A percentile compares a stretch with the other conserved stretches of the same genome.
Evolutionary conservation across 2,329 filamentous ascomycete genomes (phyloP).

Genomic region (Cladophialophora carrionii): DNA sequence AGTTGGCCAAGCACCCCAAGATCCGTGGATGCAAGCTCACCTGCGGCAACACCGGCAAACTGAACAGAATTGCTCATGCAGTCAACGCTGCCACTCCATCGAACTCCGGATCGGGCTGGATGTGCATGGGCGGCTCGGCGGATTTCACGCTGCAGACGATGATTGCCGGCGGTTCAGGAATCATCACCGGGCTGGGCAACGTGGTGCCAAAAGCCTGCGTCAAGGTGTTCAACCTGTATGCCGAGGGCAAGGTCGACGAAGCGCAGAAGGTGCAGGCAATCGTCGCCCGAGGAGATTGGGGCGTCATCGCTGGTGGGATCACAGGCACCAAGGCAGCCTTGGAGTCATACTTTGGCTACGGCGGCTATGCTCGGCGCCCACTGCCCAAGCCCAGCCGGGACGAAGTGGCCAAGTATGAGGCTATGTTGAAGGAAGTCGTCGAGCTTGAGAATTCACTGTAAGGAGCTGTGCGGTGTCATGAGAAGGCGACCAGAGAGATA

Average conservation of each 20-base stretch:
- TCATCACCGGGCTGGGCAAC: conserved; percentile 73
- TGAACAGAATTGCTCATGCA: conserved; percentile 62
- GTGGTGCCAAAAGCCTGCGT: conserved; percentile 69
- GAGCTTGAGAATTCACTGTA: conserved; percentile 43
- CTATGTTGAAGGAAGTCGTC: conserved; percentile 46
- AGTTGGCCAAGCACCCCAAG: conserved; percentile 62
- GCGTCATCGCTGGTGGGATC: conserved; percentile 69
- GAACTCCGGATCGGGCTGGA: conserved; percentile 64
- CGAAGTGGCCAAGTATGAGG: conserved; percentile 43
- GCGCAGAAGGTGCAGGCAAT: conserved; percentile 67
- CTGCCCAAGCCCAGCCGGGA: conserved; percentile 53
- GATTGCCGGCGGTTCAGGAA: conserved; percentile 70
- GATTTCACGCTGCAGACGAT: conserved; percentile 74
- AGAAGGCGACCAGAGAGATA: not conserved
- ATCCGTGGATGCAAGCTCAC: conserved; percentile 73
- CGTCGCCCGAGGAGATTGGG: conserved; percentile 70
- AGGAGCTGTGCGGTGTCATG: not conserved
- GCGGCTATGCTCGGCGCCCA: conserved; percentile 63
- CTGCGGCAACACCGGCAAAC: conserved; percentile 74
- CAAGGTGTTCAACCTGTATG: conserved; percentile 63
- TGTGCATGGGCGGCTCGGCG: conserved; percentile 72
- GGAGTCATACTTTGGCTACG: conserved; percentile 66
- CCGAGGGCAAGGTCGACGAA: conserved; percentile 61
- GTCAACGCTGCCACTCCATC: conserved; percentile 46
- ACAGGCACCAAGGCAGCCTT: conserved; percentile 70